These are phyloP conservation scores for Zizania latifolia DNA, from an alignment of 176 grass and related monocot species.

Conservation along the genomic window DNA sequence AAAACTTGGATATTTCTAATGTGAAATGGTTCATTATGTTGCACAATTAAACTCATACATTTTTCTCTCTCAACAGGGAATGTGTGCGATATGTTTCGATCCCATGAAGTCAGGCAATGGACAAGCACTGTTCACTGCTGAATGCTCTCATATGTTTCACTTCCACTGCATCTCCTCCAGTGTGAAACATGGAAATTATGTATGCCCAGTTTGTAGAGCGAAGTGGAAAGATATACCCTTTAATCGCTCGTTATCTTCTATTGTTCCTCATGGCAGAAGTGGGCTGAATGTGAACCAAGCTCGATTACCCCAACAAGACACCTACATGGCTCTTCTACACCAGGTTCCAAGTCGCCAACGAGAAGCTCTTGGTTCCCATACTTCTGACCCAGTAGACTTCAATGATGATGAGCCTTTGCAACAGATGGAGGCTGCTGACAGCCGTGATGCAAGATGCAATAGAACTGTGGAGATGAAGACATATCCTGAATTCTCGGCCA, in stretches of 20 bases:
- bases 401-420: constrained; percentile 84
- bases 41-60: background rate
- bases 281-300: constrained; percentile 38
- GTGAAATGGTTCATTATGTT: background rate
- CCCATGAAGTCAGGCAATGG: constrained; percentile 82
- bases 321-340: constrained; percentile 44
- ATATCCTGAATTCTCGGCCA: constrained; percentile 53
- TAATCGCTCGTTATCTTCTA: constrained; percentile 43
- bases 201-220: constrained; percentile 85
- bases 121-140: constrained; percentile 91
- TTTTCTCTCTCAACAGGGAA: constrained; percentile 54
- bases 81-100: constrained; percentile 83
- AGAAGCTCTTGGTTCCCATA: constrained; percentile 27
- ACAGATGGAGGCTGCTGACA: constrained; percentile 27
- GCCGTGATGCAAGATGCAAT: constrained; percentile 31
- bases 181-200: constrained; percentile 85
- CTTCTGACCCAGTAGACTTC: constrained; percentile 57
- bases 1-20: background rate
- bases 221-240: constrained; percentile 97
- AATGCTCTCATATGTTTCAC: constrained; percentile 96
- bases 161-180: constrained; percentile 94
- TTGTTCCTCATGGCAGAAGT: constrained; percentile 40
- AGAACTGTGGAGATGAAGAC: constrained; percentile 75
- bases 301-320: constrained; percentile 47
- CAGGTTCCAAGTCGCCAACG: constrained; percentile 40